phyloP scores from a whole-genome alignment of 108 stramenopile genomes.

The Pseudonitzschia multistriata region DNA sequence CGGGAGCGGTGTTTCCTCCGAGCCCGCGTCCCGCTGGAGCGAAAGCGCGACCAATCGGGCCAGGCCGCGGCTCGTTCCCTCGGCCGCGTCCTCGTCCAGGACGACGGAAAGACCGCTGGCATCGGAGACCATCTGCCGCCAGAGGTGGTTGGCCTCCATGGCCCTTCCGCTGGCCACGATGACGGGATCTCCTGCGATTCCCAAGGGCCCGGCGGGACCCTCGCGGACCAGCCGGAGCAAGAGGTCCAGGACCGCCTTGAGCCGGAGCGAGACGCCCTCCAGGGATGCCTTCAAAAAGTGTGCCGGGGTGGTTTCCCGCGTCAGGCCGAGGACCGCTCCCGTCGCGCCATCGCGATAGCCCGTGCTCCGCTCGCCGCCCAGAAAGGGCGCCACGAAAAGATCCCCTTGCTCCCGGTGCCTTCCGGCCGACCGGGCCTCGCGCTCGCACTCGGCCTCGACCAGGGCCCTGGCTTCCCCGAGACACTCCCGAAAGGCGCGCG shows the following conservation, averaged over 20 bases:
- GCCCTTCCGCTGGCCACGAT: slow-evolving; percentile 79
- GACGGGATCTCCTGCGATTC: neutral
- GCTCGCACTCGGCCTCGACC: slow-evolving; percentile 5
- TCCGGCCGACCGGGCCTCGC: neutral
- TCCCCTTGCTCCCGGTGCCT: neutral
- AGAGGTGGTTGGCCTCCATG: slow-evolving; percentile 65
- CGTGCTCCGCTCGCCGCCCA: slow-evolving; percentile 78
- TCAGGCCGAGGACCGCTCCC: slow-evolving; percentile 67
- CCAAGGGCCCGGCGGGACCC: neutral
- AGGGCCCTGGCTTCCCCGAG: slow-evolving; percentile 26
- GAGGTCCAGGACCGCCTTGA: slow-evolving; percentile 53
- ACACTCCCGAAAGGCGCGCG: slow-evolving; percentile 43
- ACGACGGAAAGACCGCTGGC: slow-evolving; percentile 51
- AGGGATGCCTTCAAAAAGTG: slow-evolving; percentile 62
- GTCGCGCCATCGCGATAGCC: slow-evolving; percentile 72
- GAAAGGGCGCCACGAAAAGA: slow-evolving; percentile 57
- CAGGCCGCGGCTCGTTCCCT: slow-evolving; percentile 77
- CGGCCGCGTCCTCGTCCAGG: slow-evolving; percentile 57
- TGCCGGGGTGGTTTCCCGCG: slow-evolving; percentile 61
- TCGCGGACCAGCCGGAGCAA: slow-evolving; percentile 17
- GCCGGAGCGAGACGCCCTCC: slow-evolving; percentile 66
- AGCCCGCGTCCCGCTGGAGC: neutral
- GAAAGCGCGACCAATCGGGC: slow-evolving; percentile 50
- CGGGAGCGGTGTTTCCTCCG: neutral
- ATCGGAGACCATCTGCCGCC: slow-evolving; percentile 83